A percentile compares a stretch with the other conserved stretches of the same genome.
These are phyloP conservation scores for Euphorbia tirucalli DNA, from an alignment of 345 rosid genomes.

Conservation along the genomic window DNA sequence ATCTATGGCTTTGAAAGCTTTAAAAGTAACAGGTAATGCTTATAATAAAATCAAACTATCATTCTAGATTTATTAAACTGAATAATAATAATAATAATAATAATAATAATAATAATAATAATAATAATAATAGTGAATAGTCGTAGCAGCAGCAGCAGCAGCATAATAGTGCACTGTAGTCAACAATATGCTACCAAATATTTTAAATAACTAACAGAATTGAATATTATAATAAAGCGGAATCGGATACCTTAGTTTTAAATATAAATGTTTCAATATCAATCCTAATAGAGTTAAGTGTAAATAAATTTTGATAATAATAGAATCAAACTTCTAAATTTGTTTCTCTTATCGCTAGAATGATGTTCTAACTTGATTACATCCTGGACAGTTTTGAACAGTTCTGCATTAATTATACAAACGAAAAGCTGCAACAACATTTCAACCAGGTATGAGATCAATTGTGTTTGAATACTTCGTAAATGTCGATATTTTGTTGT, in stretches of 20 bases:
- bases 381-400: slow-evolving; percentile 73
- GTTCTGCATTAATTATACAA: slow-evolving; percentile 87
- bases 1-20: slow-evolving; percentile 96
- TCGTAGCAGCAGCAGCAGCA: too few species aligned
- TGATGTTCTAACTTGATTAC: slow-evolving; percentile 9
- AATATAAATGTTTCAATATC: too few species aligned
- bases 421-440: slow-evolving; percentile 95
- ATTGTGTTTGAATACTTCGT: slow-evolving; percentile 32
- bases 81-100: background rate
- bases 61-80: background rate
- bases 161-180: too few species aligned
- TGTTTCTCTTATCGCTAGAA: background rate
- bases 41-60: background rate
- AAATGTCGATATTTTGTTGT: slow-evolving; percentile 17
- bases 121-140: too few species aligned
- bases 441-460: slow-evolving; percentile 93
- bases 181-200: too few species aligned
- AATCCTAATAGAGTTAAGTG: too few species aligned
- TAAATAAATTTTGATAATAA: too few species aligned
- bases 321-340: background rate
- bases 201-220: too few species aligned
- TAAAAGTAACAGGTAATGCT: slow-evolving; percentile 66
- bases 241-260: too few species aligned
- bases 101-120: too few species aligned
- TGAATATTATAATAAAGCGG: too few species aligned